phyloP scores from a whole-genome alignment of 345 rosid genomes.

The Cochlearia excelsa region DNA sequence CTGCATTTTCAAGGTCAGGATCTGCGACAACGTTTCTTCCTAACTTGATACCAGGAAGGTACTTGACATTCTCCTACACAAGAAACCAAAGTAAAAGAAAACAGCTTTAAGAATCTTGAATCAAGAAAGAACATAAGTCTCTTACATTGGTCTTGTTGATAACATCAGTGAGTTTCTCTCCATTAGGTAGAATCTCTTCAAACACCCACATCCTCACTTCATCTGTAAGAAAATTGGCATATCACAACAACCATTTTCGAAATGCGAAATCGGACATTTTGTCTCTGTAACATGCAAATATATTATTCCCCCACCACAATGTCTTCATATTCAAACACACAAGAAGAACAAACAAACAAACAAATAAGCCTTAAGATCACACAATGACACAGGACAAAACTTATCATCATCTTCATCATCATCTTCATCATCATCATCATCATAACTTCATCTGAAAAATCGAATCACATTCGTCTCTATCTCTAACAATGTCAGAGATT shows the following conservation, averaged over 20 bases:
- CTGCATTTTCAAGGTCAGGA: conserved; percentile 86
- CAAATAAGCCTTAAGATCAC: background rate
- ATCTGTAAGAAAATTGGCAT: conserved; percentile 45
- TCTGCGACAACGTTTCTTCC: conserved; percentile 83
- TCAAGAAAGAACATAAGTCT: background rate
- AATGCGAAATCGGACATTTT: background rate
- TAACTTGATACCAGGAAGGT: conserved; percentile 87
- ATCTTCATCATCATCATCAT: no score
- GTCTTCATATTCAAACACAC: no score
- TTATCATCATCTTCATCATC: no score
- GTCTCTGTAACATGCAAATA: background rate
- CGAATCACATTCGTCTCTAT: no score
- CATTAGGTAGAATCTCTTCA: conserved; percentile 80
- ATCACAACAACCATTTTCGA: background rate
- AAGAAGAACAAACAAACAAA: no score
- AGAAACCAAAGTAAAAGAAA: background rate
- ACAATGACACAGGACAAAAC: background rate
- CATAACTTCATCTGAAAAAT: no score
- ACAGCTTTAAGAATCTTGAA: background rate
- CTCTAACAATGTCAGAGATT: no score
- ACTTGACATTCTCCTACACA: conserved; percentile 76
- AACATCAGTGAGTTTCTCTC: conserved; percentile 85
- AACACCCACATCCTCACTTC: conserved; percentile 99
- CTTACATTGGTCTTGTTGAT: conserved; percentile 83
- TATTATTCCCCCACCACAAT: no score